Percentiles rank a stretch among this genome's conserved stretches.
phyloP scores from a whole-genome alignment of 2,329 filamentous ascomycete genomes.

The Pseudovirgaria hyperparasitica region DNA sequence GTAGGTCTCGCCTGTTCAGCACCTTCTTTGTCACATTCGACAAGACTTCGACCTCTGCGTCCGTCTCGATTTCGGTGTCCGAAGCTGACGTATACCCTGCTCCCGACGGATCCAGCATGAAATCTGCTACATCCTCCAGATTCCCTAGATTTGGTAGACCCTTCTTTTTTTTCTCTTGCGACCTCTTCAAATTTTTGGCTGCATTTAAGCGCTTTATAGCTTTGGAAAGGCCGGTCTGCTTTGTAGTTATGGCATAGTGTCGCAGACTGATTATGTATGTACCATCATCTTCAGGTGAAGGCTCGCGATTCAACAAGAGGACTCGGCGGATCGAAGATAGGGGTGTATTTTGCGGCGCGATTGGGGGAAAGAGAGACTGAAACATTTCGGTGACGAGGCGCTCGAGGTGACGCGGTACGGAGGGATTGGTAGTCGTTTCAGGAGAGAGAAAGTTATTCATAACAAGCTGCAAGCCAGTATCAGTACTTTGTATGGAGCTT shows the following conservation, averaged over 20 bases:
- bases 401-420: slow-evolving; percentile 89
- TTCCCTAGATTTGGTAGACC: slow-evolving; percentile 79
- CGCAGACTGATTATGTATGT: slow-evolving; percentile 76
- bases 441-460: slow-evolving; percentile 93
- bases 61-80: slow-evolving; percentile 85
- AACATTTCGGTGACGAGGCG: slow-evolving; percentile 87
- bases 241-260: slow-evolving; percentile 92
- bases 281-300: slow-evolving; percentile 18
- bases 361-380: slow-evolving; percentile 89
- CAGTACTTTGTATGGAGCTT: slow-evolving; percentile 15
- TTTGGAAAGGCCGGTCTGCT: slow-evolving; percentile 71
- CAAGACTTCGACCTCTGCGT: slow-evolving; percentile 84
- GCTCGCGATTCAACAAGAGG: slow-evolving; percentile 76
- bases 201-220: slow-evolving; percentile 72
- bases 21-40: slow-evolving; percentile 48
- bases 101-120: slow-evolving; percentile 68
- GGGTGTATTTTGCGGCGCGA: slow-evolving; percentile 82
- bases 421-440: slow-evolving; percentile 30
- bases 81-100: slow-evolving; percentile 84
- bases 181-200: slow-evolving; percentile 63
- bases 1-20: slow-evolving; percentile 41
- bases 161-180: slow-evolving; percentile 43
- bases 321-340: slow-evolving; percentile 87
- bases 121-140: slow-evolving; percentile 87
- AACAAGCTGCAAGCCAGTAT: no score